These are phyloP conservation scores for Vaccinium vitisidaea DNA, from an alignment of 148 eudicot species.

Conservation along the genomic window DNA sequence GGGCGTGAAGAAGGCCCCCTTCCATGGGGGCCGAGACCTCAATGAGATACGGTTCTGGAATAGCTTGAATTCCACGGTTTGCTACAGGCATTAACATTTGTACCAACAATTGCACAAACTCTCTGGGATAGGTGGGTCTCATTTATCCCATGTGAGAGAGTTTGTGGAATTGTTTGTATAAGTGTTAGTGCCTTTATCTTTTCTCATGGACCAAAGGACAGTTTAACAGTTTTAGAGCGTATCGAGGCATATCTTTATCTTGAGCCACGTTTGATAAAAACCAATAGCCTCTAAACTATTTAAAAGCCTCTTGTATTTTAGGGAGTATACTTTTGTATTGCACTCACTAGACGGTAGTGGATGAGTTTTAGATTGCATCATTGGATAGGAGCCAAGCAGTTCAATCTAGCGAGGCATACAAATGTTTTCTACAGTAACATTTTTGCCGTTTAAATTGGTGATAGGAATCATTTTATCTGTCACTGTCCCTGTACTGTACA, in stretches of 20 bases:
- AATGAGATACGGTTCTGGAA: neutral
- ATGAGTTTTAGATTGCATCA: neutral
- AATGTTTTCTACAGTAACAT: neutral
- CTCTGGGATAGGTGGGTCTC: no score
- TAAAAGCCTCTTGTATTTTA: neutral
- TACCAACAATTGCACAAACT: no score
- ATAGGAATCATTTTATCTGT: slow-evolving; percentile 66
- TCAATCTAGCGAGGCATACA: neutral
- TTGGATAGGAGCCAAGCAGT: neutral
- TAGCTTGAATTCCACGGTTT: neutral
- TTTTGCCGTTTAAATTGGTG: neutral
- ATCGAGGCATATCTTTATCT: neutral
- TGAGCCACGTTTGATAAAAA: neutral
- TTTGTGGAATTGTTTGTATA: no score
- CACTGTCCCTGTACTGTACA: slow-evolving; percentile 75
- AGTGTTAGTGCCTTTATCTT: no score
- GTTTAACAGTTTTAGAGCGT: neutral
- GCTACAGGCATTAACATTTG: no score
- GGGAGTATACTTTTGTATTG: neutral
- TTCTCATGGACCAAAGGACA: no score
- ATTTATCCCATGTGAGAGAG: no score
- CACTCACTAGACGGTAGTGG: neutral
- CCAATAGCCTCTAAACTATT: neutral
- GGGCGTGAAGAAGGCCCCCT: neutral
- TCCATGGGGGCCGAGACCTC: neutral